Conservation (phyloP, 495 filamentous ascomycete genomes). For the Aspergillus affinis region DNA sequence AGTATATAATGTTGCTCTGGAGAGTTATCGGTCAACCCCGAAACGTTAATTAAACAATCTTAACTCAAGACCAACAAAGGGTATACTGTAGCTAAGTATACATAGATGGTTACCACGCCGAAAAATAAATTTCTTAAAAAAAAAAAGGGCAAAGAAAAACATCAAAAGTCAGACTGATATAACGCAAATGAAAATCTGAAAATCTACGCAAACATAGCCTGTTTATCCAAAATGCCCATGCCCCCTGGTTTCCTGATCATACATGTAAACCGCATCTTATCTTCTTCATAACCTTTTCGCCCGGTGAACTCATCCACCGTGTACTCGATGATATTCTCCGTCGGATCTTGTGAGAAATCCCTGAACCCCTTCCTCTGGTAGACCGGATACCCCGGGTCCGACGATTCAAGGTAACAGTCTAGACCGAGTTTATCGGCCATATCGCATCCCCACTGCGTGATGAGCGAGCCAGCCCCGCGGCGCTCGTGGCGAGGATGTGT, state of each 20-base stretch:
- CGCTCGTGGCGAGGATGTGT: not conserved
- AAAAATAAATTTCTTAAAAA: no score
- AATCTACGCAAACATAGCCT: not conserved
- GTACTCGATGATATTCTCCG: not conserved
- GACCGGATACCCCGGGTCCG: not conserved
- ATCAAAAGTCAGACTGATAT: no score
- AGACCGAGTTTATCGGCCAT: slow-evolving; percentile 1
- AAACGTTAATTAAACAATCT: no score
- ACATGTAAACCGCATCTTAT: not conserved
- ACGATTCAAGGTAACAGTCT: slow-evolving; percentile 1
- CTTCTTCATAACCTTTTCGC: not conserved
- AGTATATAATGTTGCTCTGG: no score
- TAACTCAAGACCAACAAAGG: no score
- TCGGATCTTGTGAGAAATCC: not conserved
- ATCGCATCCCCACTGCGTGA: slow-evolving; percentile 6
- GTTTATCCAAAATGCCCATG: not conserved
- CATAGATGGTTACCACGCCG: no score
- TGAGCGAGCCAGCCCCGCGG: not conserved
- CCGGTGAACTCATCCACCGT: not conserved
- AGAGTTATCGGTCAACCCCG: no score
- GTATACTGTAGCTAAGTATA: no score
- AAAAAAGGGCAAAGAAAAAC: no score
- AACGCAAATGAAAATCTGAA: no score
- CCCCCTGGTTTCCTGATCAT: not conserved
- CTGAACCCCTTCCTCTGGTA: slow-evolving; percentile 7